These are phyloP conservation scores for Solanum chmielewskii DNA, from an alignment of 257 asterid genomes.

Conservation along the genomic window DNA sequence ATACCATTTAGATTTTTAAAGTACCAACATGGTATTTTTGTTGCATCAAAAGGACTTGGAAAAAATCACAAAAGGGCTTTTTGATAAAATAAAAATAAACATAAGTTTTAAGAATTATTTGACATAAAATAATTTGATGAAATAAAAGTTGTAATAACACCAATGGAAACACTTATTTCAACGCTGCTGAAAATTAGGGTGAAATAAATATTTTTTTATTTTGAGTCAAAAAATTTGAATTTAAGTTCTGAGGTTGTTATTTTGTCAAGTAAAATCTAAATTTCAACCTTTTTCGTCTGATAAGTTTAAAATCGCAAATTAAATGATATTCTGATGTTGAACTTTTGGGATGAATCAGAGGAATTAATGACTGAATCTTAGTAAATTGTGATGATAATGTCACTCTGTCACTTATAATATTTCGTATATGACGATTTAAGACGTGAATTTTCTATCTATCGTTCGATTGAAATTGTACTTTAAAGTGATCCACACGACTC, in stretches of 20 bases:
- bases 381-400: fast-evolving
- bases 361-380: too few relatives aligned
- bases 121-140: not conserved
- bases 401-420: not conserved
- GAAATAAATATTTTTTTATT: fast-evolving
- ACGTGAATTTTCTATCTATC: too few relatives aligned
- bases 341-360: not conserved
- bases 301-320: too few relatives aligned
- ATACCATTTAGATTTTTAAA: conserved; percentile 7
- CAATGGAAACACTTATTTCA: too few relatives aligned
- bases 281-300: fast-evolving
- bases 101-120: not conserved
- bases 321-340: too few relatives aligned
- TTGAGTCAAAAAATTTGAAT: too few relatives aligned
- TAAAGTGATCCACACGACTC: not conserved
- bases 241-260: too few relatives aligned
- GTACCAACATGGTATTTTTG: conserved; percentile 3
- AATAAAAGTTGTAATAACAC: not conserved
- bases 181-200: fast-evolving
- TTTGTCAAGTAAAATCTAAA: too few relatives aligned
- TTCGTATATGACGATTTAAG: too few relatives aligned
- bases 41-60: not conserved
- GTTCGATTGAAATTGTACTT: too few relatives aligned
- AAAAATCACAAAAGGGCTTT: not conserved
- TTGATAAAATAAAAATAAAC: not conserved